Percentiles rank a stretch among this genome's conserved stretches.
Evolutionary conservation across 768 basidiomycete species (phyloP).

Genomic region (Termitomyces bulborhizus): DNA sequence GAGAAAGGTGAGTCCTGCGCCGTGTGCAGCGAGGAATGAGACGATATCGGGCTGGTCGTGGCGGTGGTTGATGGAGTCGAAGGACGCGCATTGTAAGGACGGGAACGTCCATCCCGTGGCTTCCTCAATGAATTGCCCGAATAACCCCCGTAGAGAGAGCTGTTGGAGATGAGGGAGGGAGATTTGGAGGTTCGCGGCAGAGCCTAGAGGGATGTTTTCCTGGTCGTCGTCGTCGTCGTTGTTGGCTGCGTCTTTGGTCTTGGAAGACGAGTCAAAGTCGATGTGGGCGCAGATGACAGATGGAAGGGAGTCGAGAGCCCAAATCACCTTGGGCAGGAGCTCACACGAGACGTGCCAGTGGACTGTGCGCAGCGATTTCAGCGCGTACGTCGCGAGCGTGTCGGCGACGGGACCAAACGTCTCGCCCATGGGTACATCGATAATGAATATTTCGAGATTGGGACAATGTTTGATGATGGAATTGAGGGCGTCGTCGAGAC

Average conservation of each 20-base stretch:
- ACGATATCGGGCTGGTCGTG: conserved; percentile 52
- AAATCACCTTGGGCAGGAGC: conserved; percentile 38
- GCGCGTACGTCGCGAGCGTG: conserved; percentile 47
- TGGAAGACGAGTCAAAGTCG: conserved; percentile 15
- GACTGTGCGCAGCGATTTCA: conserved; percentile 50
- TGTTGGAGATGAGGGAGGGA: conserved; percentile 52
- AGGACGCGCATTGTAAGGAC: conserved; percentile 46
- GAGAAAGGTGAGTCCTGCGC: conserved; percentile 51
- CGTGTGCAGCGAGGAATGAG: conserved; percentile 56
- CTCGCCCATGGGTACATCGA: conserved; percentile 56
- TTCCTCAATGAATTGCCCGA: conserved; percentile 65
- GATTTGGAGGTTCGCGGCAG: conserved; percentile 51
- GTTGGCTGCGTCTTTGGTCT: too few species aligned
- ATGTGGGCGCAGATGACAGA: conserved; percentile 51
- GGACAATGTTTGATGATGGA: conserved; percentile 60
- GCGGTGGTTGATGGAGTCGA: conserved; percentile 43
- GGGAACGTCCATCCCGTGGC: conserved; percentile 63
- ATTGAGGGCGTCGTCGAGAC: conserved; percentile 48
- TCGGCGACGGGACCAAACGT: conserved; percentile 63
- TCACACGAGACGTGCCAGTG: conserved; percentile 6
- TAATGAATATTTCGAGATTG: conserved; percentile 67
- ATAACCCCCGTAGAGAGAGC: conserved; percentile 54
- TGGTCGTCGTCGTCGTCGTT: conserved; percentile 17
- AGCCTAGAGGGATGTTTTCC: conserved; percentile 49
- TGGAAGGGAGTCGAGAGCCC: conserved; percentile 62